Evolutionary conservation across 495 filamentous ascomycete species (phyloP).

Genomic region (Podospora bellae-mahoneyi): DNA sequence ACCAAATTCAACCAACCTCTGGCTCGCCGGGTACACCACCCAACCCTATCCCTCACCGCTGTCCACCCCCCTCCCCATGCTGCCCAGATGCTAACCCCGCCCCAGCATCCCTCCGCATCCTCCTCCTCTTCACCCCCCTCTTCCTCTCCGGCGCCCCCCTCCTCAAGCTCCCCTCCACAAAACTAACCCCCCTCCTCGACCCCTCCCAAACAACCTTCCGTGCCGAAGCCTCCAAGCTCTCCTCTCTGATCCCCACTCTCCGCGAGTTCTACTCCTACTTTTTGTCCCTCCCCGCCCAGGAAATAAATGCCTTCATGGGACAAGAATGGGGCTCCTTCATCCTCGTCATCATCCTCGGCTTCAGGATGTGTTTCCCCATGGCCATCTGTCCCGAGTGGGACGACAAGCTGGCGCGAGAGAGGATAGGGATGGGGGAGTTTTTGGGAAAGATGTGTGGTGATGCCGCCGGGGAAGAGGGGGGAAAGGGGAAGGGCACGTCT

Average conservation of each 20-base stretch:
- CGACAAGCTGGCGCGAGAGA: constrained; percentile 27
- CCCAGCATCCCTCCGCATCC: constrained; percentile 31
- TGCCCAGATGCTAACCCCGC: background rate
- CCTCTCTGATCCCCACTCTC: constrained; percentile 20
- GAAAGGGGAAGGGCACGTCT: constrained; percentile 10
- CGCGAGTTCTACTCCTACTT: constrained; percentile 33
- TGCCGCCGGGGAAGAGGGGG: background rate
- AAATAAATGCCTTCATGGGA: constrained; percentile 33
- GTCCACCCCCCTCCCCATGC: background rate
- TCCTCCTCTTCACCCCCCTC: constrained; percentile 33
- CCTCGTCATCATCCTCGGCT: constrained; percentile 37
- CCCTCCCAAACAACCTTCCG: constrained; percentile 7
- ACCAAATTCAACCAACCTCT: background rate
- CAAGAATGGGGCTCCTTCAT: constrained; percentile 39
- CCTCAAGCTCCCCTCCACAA: constrained; percentile 26
- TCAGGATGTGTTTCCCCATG: constrained; percentile 42
- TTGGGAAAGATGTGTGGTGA: constrained; percentile 29
- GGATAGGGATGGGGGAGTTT: background rate
- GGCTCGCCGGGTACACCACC: background rate
- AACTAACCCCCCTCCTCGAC: constrained; percentile 8
- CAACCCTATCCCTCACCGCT: background rate
- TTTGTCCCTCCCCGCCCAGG: constrained; percentile 18
- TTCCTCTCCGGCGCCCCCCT: constrained; percentile 39
- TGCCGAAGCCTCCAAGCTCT: constrained; percentile 20
- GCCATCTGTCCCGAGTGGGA: constrained; percentile 39